Percentiles rank a stretch among this genome's conserved stretches.
phyloP scores from a whole-genome alignment of 768 basidiomycete species.

The Calocybe cyanea region DNA sequence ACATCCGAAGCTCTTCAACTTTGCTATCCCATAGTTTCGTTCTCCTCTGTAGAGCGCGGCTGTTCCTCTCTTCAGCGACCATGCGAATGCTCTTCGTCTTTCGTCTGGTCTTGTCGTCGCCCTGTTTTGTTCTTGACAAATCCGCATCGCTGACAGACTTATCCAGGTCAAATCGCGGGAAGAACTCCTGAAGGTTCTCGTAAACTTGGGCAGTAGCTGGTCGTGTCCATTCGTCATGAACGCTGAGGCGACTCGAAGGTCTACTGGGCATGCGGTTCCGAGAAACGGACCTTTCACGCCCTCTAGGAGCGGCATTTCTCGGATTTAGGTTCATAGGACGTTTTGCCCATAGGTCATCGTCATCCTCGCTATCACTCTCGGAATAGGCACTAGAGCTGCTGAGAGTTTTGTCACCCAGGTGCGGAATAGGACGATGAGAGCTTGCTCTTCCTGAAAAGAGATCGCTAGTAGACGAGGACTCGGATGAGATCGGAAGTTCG shows the following conservation, averaged over 20 bases:
- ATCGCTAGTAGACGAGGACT: not conserved
- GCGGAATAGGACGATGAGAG: constrained; percentile 1
- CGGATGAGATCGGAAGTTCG: not conserved
- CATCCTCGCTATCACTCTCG: constrained; percentile 15
- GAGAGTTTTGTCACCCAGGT: not conserved
- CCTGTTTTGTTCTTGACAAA: constrained; percentile 19
- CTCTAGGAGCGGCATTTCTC: not conserved
- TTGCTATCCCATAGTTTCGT: constrained; percentile 42
- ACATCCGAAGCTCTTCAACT: constrained; percentile 36
- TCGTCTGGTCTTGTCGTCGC: constrained; percentile 8
- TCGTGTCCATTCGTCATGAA: constrained; percentile 38
- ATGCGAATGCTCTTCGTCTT: constrained; percentile 71
- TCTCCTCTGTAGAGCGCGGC: constrained; percentile 40
- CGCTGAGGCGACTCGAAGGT: constrained; percentile 2
- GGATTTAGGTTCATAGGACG: constrained; percentile 23
- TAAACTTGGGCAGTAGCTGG: constrained; percentile 78
- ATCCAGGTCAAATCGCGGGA: constrained; percentile 87
- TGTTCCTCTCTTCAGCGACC: constrained; percentile 72
- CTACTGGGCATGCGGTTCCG: constrained; percentile 1
- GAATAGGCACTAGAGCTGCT: not conserved
- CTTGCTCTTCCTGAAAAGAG: not conserved
- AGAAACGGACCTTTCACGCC: constrained; percentile 3
- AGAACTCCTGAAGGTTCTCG: constrained; percentile 76
- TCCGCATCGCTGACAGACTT: constrained; percentile 55
- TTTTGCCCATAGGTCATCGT: constrained; percentile 27